Conservation (phyloP, 1,284 basidiomycete genomes). For the Naganishia sp. region DNA sequence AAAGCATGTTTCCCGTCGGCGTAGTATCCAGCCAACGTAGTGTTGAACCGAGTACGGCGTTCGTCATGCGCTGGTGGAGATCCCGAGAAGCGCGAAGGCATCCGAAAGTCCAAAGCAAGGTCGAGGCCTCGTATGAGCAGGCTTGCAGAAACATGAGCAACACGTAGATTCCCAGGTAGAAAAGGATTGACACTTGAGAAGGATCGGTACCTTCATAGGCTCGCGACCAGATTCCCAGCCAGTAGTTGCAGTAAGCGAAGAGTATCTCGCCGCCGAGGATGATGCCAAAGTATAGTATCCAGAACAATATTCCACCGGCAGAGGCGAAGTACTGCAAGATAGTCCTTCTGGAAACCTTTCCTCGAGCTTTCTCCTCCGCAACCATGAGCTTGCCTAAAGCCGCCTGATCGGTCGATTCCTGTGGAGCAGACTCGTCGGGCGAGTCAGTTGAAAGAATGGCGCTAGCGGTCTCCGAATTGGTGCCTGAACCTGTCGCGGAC, state of each 20-base stretch:
- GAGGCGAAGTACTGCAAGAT: constrained; percentile 37
- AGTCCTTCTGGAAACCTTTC: constrained; percentile 28
- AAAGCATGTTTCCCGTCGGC: constrained; percentile 56
- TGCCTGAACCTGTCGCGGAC: background rate
- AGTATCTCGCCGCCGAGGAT: constrained; percentile 45
- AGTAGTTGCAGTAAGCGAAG: constrained; percentile 60
- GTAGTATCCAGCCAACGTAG: constrained; percentile 63
- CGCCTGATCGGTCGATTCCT: background rate
- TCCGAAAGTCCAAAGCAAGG: constrained; percentile 56
- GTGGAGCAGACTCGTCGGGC: constrained; percentile 28
- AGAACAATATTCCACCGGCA: constrained; percentile 55
- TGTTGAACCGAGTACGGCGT: constrained; percentile 62
- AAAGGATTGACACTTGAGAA: constrained; percentile 46
- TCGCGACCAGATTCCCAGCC: constrained; percentile 63
- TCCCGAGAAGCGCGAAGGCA: constrained; percentile 60
- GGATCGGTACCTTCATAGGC: constrained; percentile 58
- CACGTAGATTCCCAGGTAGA: constrained; percentile 59
- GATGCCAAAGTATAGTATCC: constrained; percentile 47
- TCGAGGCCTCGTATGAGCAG: constrained; percentile 45
- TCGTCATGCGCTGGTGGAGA: constrained; percentile 63
- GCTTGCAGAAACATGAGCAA: constrained; percentile 51
- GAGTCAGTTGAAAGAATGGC: constrained; percentile 48
- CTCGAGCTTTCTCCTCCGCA: constrained; percentile 30
- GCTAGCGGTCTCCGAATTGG: background rate
- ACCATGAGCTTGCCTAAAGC: constrained; percentile 26